These are phyloP conservation scores for Jackrogersella minutella DNA, from an alignment of 495 filamentous ascomycete species.

Conservation along the genomic window DNA sequence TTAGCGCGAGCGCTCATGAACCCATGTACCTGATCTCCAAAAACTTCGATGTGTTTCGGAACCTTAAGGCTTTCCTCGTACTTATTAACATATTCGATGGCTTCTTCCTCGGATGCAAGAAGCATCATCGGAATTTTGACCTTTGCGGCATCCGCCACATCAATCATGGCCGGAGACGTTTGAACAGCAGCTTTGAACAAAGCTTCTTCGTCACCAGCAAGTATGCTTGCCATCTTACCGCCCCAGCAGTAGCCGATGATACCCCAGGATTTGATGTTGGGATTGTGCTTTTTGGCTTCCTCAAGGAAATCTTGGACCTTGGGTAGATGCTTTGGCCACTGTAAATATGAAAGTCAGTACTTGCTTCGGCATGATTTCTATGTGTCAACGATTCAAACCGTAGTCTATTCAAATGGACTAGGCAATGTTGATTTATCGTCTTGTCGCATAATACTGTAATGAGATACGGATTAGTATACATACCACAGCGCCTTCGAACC, in stretches of 20 bases:
- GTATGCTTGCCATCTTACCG: background rate
- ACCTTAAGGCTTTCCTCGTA: conserved; percentile 5
- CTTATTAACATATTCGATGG: background rate
- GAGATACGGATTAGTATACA: no score
- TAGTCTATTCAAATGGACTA: no score
- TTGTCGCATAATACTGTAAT: no score
- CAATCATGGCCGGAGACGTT: background rate
- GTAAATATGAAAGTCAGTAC: no score
- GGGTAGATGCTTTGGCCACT: no score
- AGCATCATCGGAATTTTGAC: conserved; percentile 3
- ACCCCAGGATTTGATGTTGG: conserved; percentile 7
- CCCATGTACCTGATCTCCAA: background rate
- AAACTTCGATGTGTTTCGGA: background rate
- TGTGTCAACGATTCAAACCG: no score
- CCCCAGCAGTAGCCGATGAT: conserved; percentile 8
- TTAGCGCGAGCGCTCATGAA: conserved; percentile 1
- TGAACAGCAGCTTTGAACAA: background rate
- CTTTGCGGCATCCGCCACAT: background rate
- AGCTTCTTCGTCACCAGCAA: background rate
- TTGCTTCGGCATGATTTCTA: no score
- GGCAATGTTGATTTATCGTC: no score
- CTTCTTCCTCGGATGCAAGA: background rate
- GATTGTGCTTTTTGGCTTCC: no score
- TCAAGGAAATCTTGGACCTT: no score
- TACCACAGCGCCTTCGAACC: no score